A percentile compares a stretch with the other conserved stretches of the same genome.
Conservation (phyloP, 768 basidiomycete genomes). For the Gautieria morchelliformis region DNA sequence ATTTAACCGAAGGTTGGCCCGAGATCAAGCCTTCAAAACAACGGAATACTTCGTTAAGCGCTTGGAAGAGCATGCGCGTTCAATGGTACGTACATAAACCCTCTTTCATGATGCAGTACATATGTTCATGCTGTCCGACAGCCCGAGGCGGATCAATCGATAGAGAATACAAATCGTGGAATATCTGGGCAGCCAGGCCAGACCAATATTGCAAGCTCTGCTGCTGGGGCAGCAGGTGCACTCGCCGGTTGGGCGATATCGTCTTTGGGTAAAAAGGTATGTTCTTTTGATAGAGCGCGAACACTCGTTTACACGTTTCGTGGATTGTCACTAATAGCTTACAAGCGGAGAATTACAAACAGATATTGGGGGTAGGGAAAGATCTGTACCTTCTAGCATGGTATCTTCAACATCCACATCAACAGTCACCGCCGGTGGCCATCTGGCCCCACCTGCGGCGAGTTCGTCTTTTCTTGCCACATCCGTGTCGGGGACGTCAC, state of each 20-base stretch:
- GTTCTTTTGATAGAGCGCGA: constrained; percentile 5
- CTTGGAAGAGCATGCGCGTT: constrained; percentile 66
- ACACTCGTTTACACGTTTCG: constrained; percentile 2
- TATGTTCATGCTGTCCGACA: constrained; percentile 16
- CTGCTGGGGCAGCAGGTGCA: constrained; percentile 84
- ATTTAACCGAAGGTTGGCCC: constrained; percentile 54
- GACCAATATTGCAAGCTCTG: constrained; percentile 64
- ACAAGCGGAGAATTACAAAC: constrained; percentile 65
- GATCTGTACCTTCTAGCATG: constrained; percentile 33
- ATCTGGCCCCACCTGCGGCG: neutral
- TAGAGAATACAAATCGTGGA: constrained; percentile 14
- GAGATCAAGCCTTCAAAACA: constrained; percentile 94
- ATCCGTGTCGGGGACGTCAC: neutral
- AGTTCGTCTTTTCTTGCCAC: neutral
- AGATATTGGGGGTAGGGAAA: constrained; percentile 40
- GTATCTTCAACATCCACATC: constrained; percentile 11
- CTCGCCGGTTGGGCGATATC: constrained; percentile 96
- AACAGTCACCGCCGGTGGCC: neutral
- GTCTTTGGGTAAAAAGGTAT: constrained; percentile 73
- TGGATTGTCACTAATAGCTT: constrained; percentile 34
- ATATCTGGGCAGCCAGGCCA: constrained; percentile 17
- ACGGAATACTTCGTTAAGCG: constrained; percentile 80
- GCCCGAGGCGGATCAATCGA: constrained; percentile 46
- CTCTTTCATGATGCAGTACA: constrained; percentile 5
- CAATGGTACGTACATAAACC: constrained; percentile 53